Percentiles rank a stretch among this genome's conserved stretches.
These are phyloP conservation scores for Austroboletus festivus DNA, from an alignment of 768 basidiomycete genomes.

Conservation along the genomic window DNA sequence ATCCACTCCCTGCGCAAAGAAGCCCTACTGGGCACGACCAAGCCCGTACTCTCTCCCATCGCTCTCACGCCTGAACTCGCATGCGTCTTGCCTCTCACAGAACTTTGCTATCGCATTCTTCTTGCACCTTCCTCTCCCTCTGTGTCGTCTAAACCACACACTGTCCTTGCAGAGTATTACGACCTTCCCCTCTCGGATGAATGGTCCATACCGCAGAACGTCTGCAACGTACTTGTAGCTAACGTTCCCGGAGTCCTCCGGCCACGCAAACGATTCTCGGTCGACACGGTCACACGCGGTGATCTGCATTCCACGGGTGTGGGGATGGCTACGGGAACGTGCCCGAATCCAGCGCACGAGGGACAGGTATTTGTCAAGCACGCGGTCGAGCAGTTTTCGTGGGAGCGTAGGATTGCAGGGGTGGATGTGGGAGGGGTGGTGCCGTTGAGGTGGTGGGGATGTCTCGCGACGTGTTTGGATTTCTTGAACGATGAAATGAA, in stretches of 20 bases:
- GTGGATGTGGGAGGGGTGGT: constrained; percentile 50
- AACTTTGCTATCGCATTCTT: constrained; percentile 38
- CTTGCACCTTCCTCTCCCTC: constrained; percentile 28
- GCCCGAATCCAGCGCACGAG: constrained; percentile 39
- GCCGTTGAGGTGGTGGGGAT: constrained; percentile 69
- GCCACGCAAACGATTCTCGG: constrained; percentile 20
- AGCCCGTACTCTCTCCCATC: constrained; percentile 19
- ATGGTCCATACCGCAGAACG: constrained; percentile 22
- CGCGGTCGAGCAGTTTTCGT: constrained; percentile 61
- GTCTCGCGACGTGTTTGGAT: constrained; percentile 56
- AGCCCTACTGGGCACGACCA: neutral
- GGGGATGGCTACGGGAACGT: constrained; percentile 43
- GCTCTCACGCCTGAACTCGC: constrained; percentile 19
- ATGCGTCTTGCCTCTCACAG: constrained; percentile 31
- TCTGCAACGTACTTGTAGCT: constrained; percentile 26
- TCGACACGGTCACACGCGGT: constrained; percentile 4
- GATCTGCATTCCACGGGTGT: neutral
- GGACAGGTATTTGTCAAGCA: constrained; percentile 48
- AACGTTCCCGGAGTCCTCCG: constrained; percentile 30
- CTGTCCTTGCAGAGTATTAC: constrained; percentile 24
- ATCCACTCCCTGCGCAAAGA: constrained; percentile 9
- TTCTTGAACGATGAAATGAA: constrained; percentile 41
- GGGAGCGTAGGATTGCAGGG: constrained; percentile 56
- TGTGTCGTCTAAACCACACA: neutral
- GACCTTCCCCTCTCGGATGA: constrained; percentile 30